These are phyloP conservation scores for Acacia pycnantha DNA, from an alignment of 331 rosid genomes.

Conservation along the genomic window DNA sequence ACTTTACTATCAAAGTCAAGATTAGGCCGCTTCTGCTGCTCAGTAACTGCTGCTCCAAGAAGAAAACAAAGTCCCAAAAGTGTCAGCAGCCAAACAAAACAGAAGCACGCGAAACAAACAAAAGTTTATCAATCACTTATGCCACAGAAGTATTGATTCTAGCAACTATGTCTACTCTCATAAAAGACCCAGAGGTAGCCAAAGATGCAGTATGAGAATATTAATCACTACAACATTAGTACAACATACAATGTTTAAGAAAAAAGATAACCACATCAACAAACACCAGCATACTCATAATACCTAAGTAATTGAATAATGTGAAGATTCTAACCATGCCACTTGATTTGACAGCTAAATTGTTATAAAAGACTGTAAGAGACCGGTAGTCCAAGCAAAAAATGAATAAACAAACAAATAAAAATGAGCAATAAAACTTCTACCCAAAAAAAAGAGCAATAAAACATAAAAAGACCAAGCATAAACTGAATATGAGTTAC, in stretches of 20 bases:
- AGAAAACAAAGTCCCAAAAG: slow-evolving; percentile 30
- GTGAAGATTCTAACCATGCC: not conserved
- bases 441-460: too few species aligned
- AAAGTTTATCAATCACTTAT: slow-evolving; percentile 4
- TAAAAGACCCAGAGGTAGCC: not conserved
- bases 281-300: slow-evolving; percentile 10
- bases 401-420: not conserved
- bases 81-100: slow-evolving; percentile 38
- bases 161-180: not conserved
- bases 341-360: slow-evolving; percentile 9
- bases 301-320: not conserved
- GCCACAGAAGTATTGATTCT: not conserved
- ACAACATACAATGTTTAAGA: slow-evolving; percentile 19
- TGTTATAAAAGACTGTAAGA: not conserved
- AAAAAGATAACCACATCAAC: slow-evolving; percentile 14
- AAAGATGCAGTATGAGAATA: not conserved
- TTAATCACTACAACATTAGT: not conserved
- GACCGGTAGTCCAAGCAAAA: not conserved
- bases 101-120: too few species aligned
- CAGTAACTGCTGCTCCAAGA: slow-evolving; percentile 54
- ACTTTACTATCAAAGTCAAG: slow-evolving; percentile 62
- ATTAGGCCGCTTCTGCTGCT: slow-evolving; percentile 76
- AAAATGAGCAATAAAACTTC: not conserved
- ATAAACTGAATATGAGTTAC: slow-evolving; percentile 9
- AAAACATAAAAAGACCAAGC: not conserved